A percentile compares a stretch with the other conserved stretches of the same genome.
phyloP scores from a whole-genome alignment of 2,329 filamentous ascomycete genomes.

The Metarhizium guizhouense region DNA sequence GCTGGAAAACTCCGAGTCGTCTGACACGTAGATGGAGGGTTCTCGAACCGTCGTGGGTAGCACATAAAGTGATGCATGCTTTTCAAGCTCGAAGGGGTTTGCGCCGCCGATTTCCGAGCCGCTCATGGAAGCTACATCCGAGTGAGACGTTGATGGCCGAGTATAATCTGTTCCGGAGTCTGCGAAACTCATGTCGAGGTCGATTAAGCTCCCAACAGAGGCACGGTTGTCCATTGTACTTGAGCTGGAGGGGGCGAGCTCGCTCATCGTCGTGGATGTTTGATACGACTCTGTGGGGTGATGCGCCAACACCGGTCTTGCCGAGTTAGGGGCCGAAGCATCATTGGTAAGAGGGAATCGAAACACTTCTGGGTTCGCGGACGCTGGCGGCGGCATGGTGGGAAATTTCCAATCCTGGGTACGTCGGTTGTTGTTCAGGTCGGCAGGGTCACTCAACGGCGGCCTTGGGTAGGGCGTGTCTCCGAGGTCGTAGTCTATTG shows the following conservation, averaged over 20 bases:
- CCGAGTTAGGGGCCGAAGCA: conserved; percentile 15
- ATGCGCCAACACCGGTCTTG: conserved; percentile 38
- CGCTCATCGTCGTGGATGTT: conserved; percentile 30
- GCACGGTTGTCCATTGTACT: conserved; percentile 28
- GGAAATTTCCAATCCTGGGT: conserved; percentile 53
- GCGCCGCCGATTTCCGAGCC: conserved; percentile 46
- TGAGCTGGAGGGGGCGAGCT: conserved; percentile 28
- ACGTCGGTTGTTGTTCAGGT: conserved; percentile 37
- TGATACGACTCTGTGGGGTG: conserved; percentile 42
- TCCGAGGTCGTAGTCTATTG: conserved; percentile 41
- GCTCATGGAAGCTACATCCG: conserved; percentile 45
- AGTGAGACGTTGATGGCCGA: conserved; percentile 51
- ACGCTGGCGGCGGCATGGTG: conserved; percentile 39
- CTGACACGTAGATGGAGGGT: conserved; percentile 52
- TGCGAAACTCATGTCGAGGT: conserved; percentile 45
- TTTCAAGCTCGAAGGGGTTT: conserved; percentile 55
- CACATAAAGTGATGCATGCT: conserved; percentile 49
- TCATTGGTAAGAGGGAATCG: conserved; percentile 37
- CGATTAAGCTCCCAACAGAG: conserved; percentile 39
- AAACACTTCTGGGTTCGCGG: conserved; percentile 44
- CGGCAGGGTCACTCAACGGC: conserved; percentile 49
- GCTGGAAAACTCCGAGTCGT: conserved; percentile 43
- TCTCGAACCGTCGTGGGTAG: conserved; percentile 34
- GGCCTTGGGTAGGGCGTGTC: conserved; percentile 35
- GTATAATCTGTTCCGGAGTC: conserved; percentile 41